Percentiles rank a stretch among this genome's conserved stretches.
These are phyloP conservation scores for Neurospora sp. DNA, from an alignment of 495 filamentous ascomycete genomes.

Conservation along the genomic window DNA sequence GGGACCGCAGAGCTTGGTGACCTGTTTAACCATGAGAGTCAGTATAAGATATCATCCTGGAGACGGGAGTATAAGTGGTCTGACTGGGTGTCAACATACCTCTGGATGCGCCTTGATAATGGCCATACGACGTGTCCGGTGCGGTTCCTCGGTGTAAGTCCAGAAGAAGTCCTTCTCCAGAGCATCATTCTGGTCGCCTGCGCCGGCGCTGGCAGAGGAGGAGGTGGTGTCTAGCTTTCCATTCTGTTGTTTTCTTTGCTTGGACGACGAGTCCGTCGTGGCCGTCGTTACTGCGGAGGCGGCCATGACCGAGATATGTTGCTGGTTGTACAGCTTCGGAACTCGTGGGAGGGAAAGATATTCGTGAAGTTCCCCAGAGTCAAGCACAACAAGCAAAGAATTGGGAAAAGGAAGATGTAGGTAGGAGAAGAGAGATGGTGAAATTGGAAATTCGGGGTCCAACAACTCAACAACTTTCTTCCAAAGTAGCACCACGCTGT, in stretches of 20 bases:
- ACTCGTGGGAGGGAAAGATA: neutral
- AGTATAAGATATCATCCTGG: neutral
- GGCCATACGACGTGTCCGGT: constrained; percentile 75
- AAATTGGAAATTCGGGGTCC: neutral
- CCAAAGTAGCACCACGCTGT: neutral
- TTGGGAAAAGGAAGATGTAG: neutral
- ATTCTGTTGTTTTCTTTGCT: constrained; percentile 2
- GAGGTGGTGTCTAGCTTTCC: neutral
- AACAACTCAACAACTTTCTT: neutral
- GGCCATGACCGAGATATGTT: neutral
- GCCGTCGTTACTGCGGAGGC: neutral
- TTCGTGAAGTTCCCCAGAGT: neutral
- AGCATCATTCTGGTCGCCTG: constrained; percentile 14
- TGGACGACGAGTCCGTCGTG: neutral
- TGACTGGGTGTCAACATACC: constrained; percentile 35
- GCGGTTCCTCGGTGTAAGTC: constrained; percentile 98
- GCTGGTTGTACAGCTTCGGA: neutral
- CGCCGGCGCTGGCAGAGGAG: neutral
- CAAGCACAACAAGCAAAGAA: too few species aligned
- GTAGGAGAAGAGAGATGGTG: neutral
- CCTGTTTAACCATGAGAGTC: constrained; percentile 36
- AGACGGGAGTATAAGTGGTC: neutral
- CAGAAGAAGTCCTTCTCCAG: constrained; percentile 55
- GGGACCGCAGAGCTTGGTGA: constrained; percentile 94
- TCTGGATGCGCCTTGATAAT: constrained; percentile 99